Percentiles rank a stretch among this genome's conserved stretches.
Conservation (phyloP, 176 grass and related monocot genomes). For the Eleusine coracana region DNA sequence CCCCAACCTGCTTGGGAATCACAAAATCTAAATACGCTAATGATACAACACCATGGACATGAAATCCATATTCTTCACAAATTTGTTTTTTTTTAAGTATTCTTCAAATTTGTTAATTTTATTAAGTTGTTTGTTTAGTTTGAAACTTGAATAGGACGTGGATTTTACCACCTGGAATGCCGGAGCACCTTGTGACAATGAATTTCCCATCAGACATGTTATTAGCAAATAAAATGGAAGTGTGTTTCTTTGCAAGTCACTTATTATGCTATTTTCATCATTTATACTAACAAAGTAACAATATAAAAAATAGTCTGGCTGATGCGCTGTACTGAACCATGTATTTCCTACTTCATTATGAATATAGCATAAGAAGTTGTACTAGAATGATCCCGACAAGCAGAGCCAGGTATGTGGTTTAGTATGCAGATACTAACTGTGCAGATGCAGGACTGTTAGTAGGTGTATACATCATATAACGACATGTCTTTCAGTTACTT, state of each 20-base stretch:
- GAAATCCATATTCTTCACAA: neutral
- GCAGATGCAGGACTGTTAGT: neutral
- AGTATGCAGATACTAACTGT: neutral
- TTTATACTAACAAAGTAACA: neutral
- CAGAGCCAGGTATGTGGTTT: neutral
- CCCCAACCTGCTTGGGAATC: neutral
- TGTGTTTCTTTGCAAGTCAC: neutral
- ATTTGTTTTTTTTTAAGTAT: neutral
- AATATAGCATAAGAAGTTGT: neutral
- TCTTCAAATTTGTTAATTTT: neutral
- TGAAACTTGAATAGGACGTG: neutral
- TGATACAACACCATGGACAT: neutral
- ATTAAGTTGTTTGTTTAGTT: neutral
- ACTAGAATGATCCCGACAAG: neutral
- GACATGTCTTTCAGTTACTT: neutral
- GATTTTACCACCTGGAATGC: neutral
- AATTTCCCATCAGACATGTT: neutral
- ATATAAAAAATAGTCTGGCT: neutral
- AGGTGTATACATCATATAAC: too few species aligned
- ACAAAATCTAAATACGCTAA: neutral
- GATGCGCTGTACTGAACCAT: neutral
- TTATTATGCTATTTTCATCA: neutral
- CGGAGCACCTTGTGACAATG: neutral
- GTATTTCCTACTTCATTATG: neutral
- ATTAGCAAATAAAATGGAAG: conserved; percentile 13